Conservation (phyloP, 2,329 filamentous ascomycete genomes). For the Penicillium sp. region DNA sequence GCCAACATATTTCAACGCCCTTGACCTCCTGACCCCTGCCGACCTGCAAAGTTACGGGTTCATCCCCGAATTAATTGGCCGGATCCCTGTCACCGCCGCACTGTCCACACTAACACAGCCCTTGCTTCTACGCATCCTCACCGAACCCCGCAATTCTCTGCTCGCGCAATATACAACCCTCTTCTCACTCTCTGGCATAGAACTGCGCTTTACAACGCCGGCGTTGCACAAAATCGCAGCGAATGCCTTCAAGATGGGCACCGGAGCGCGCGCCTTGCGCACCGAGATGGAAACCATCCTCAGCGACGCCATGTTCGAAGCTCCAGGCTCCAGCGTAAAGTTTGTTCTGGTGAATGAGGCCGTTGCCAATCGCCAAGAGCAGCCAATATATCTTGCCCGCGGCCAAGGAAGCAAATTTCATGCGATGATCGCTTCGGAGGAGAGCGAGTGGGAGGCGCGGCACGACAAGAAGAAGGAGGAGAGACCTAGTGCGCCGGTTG, state of each 20-base stretch:
- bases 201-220: constrained; percentile 78
- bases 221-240: constrained; percentile 81
- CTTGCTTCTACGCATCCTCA: constrained; percentile 80
- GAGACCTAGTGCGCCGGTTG: constrained; percentile 17
- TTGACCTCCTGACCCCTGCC: constrained; percentile 72
- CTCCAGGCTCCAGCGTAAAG: constrained; percentile 65
- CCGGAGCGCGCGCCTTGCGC: constrained; percentile 76
- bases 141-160: constrained; percentile 86
- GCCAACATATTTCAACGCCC: constrained; percentile 56
- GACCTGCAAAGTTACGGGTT: constrained; percentile 86
- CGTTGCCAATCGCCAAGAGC: constrained; percentile 64
- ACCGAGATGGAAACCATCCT: constrained; percentile 80
- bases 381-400: constrained; percentile 53
- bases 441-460: constrained; percentile 51
- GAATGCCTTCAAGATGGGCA: constrained; percentile 67
- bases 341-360: constrained; percentile 73
- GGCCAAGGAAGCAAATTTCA: constrained; percentile 55
- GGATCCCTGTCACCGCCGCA: constrained; percentile 86
- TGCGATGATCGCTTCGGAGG: constrained; percentile 52
- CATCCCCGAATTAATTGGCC: constrained; percentile 94
- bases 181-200: constrained; percentile 76
- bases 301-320: constrained; percentile 79
- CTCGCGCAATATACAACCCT: constrained; percentile 86
- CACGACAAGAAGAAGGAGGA: constrained; percentile 35
- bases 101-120: constrained; percentile 71